Conservation (phyloP, 2,329 filamentous ascomycete genomes). For the Neofusicoccum cordaticola region DNA sequence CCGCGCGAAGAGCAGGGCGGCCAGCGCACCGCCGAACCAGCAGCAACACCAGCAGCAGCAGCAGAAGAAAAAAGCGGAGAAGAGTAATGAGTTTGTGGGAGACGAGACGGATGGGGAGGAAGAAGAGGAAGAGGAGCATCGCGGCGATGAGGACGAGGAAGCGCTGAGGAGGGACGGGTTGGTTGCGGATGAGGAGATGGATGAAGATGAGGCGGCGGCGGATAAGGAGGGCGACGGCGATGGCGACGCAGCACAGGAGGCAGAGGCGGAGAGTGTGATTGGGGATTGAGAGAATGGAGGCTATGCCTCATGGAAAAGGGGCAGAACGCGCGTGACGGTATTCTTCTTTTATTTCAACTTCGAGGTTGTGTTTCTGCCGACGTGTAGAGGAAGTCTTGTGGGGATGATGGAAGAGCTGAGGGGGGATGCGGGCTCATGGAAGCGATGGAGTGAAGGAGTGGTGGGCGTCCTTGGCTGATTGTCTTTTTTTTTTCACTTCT, state of each 20-base stretch:
- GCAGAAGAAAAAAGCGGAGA: constrained; percentile 26
- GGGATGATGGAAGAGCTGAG: not conserved
- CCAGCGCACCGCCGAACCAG: constrained; percentile 21
- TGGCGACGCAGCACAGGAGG: constrained; percentile 35
- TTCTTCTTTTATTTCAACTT: not conserved
- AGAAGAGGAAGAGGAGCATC: constrained; percentile 42
- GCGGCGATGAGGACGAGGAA: constrained; percentile 36
- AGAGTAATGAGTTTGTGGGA: constrained; percentile 35
- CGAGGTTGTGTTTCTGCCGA: not conserved
- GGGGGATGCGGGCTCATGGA: not conserved
- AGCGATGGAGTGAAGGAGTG: not conserved
- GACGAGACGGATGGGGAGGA: constrained; percentile 39
- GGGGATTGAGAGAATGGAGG: constrained; percentile 32
- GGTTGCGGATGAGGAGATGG: constrained; percentile 24
- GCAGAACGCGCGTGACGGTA: not conserved
- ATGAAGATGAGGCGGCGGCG: constrained; percentile 20
- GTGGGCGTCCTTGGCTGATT: not conserved
- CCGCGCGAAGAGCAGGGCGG: constrained; percentile 32
- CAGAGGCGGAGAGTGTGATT: constrained; percentile 45
- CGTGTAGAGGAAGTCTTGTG: not conserved
- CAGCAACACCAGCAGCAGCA: constrained; percentile 6
- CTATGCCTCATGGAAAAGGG: too few relatives aligned
- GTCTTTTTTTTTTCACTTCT: not conserved
- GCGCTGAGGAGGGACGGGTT: constrained; percentile 22
- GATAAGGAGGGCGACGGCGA: constrained; percentile 26